Evolutionary conservation across 192 early-diverging fungal species (phyloP), one percentile per base, ranked within the genome.

Genomic region (Podila horticola): DNA sequence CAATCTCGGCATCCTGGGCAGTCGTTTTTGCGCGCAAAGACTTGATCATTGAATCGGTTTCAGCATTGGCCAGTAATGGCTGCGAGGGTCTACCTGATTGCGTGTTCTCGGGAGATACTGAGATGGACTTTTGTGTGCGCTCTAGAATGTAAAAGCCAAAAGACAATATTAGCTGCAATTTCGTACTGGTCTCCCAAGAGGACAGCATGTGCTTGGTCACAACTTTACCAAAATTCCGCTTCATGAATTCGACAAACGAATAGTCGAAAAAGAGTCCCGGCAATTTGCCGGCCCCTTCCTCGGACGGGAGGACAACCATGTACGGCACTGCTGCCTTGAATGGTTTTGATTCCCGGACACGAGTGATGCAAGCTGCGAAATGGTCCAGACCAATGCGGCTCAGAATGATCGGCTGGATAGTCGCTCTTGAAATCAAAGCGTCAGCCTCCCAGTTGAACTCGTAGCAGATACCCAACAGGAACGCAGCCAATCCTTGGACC

Each of bases 401-500:
- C 11, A 92, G 86, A 60, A 97, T 86, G 48, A 99, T 92, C 11
- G 93, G 88, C 66, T 97, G 93, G 51, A 99, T 83, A 31, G 88
- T 94, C 19, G 89, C 92, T 76, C 90, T 87, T 4, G 89, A 86
- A 69, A 99, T 91, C 4, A 91, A 85, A 4, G 94, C 83, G 64
- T 94, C 92, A 4, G 90, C 76, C 45, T 96, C 93, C 82, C 94
- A 86, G 76, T 98, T 96, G 82, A 92, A 99, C 82, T 98, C 92
- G 65, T 95, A 94, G 36, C 93, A 87, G 11, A 97, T 86, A 4
- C 96, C 93, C 29, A 98, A 83, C 33, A 97, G 74, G 79, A 93
- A 97, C 5, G 96, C 95, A 4, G 94, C 89, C 51, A 98, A 82
- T 11, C 98, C 97, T 84, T 99, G 98, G 0, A 97, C 91, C 50